Percentiles rank a stretch among this genome's conserved stretches.
These are phyloP conservation scores for Nicotiana paniculata DNA, from an alignment of 257 asterid genomes.

Conservation along the genomic window DNA sequence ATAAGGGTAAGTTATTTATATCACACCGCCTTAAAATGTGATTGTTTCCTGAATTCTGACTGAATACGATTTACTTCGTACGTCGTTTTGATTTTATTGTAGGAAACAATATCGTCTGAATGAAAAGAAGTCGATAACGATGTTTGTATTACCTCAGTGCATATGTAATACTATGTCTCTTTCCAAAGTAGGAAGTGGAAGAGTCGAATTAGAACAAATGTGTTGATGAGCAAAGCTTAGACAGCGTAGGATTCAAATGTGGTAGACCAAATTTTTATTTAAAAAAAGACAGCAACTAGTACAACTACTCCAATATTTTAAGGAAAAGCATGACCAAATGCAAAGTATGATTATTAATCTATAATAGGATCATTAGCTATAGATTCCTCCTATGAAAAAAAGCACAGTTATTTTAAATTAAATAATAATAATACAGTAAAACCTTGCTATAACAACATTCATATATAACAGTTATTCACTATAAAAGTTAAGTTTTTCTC, in stretches of 20 bases:
- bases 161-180: background rate
- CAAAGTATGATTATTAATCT: background rate
- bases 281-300: background rate
- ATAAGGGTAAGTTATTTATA: fast-evolving
- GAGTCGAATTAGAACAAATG: background rate
- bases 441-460: too few species aligned
- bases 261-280: background rate
- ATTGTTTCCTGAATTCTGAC: fast-evolving
- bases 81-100: too few species aligned
- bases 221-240: background rate
- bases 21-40: fast-evolving
- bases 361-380: background rate
- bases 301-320: background rate
- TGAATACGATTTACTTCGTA: too few species aligned
- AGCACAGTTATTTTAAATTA: background rate
- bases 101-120: background rate
- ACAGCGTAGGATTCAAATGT: background rate
- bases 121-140: background rate
- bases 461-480: too few species aligned
- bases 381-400: too few species aligned
- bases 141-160: background rate
- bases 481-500: too few species aligned
- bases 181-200: background rate
- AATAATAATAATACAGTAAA: too few species aligned
- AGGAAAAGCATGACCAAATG: background rate